Evolutionary conservation across 768 basidiomycete species (phyloP).

Genomic region (Trametes villosa): DNA sequence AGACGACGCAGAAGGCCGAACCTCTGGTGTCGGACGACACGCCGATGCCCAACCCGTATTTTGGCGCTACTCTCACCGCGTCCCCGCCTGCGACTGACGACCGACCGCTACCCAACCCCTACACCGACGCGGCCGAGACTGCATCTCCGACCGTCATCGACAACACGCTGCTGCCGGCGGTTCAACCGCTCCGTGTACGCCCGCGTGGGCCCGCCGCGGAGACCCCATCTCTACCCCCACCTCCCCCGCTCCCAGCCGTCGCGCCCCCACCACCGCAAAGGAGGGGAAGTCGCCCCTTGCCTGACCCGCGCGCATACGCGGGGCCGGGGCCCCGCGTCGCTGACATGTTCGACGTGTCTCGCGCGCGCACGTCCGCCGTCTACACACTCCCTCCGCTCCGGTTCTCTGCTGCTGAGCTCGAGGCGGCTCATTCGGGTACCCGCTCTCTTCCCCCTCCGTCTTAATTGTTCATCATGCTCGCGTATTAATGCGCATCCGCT

Average conservation of each 20-base stretch:
- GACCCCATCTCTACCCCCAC: no score
- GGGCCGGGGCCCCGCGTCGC: not conserved
- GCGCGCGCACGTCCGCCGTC: not conserved
- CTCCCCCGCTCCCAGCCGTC: no score
- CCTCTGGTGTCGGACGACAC: constrained; percentile 5
- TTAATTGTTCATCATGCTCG: not conserved
- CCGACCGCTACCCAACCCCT: not conserved
- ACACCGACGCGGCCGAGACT: not conserved
- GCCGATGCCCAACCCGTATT: no score
- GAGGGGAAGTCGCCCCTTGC: not conserved
- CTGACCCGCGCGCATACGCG: not conserved
- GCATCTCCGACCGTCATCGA: no score
- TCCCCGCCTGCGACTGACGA: not conserved
- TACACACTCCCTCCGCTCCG: not conserved
- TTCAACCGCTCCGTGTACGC: no score
- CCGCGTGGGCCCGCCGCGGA: no score
- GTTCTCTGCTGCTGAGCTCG: no score
- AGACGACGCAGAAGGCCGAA: not conserved
- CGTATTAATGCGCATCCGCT: no score
- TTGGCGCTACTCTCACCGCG: not conserved
- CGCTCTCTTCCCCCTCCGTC: no score
- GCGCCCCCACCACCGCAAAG: no score
- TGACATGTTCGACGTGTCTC: constrained; percentile 8
- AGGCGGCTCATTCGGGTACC: no score
- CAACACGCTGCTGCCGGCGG: no score